Evolutionary conservation across 2,329 filamentous ascomycete species (phyloP), one percentile per base, ranked within the genome.

Genomic region (Ophiostoma populinum): DNA sequence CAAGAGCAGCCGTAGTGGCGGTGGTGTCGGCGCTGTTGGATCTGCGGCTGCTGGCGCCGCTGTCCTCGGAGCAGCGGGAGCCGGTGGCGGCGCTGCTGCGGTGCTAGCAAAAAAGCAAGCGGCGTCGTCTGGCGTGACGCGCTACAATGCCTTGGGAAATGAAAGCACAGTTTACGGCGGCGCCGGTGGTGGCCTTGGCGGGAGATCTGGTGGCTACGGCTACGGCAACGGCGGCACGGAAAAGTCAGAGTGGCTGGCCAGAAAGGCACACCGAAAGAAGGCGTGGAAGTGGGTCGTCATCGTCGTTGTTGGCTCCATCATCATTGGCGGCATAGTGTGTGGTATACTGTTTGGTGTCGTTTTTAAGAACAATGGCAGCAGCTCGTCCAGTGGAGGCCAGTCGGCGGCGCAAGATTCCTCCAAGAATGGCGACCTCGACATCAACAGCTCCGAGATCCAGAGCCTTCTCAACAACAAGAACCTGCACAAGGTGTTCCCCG

Each of bases 401-500:
- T 67, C 70, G 1, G 73, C 78, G 1, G 53, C 55, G 5, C 59
- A 67, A n/a, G 80, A 87, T 49, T 50, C 56, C 0, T 51, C 59
- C 10, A 55, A 62, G 37, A 80, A 80, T 46, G 75, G 77, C 27
- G 80, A 87, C 43, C 67, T 93, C 6, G 58, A 65, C 53, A 74
- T 75, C 52, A 60, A 87, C 53, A 92, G 82, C 7, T 45, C 58
- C 2, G 80, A 92, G 55, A 92, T 47, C 57, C 67, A 92, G 59
- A 63, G 64, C 4, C 63, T 95, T 11, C 63, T 94, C 62, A 76
- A 80, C 59, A 93, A 93, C 55, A 51, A 63, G 0, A 58, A 85
- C 43, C 65, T 95, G 17, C 83, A 93, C 65, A 92, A 83, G 54
- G 83, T 95, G 2, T 95, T 95, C 53, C 81, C 85, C 0, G 87